A percentile compares a stretch with the other conserved stretches of the same genome.
phyloP scores from a whole-genome alignment of 139 green algal species.

The Chlamydomonas sp. region DNA sequence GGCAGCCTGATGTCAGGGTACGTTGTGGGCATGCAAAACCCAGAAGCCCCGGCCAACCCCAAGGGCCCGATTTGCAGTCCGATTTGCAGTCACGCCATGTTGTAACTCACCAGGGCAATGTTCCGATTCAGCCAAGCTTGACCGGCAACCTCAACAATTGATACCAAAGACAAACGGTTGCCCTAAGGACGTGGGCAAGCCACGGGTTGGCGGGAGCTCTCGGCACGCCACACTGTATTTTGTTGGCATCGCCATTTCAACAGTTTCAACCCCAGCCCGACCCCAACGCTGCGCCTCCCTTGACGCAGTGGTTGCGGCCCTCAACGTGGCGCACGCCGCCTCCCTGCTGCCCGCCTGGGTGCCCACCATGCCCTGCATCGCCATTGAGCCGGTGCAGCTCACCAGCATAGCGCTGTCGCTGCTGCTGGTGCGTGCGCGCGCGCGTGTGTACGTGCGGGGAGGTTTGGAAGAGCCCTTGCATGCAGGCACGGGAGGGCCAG shows the following conservation, averaged over 20 bases:
- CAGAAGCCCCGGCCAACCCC: too few species aligned
- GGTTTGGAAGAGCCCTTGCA: not conserved
- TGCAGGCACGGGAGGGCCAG: not conserved
- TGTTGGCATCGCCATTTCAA: too few species aligned
- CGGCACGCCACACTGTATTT: too few species aligned
- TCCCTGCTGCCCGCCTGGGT: constrained; percentile 28
- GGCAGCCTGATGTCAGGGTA: not conserved
- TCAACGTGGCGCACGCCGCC: constrained; percentile 17
- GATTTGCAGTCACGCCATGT: too few species aligned
- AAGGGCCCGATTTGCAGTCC: too few species aligned
- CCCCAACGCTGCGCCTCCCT: not conserved
- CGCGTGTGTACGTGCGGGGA: not conserved
- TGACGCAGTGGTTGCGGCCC: not conserved
- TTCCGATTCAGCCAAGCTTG: too few species aligned
- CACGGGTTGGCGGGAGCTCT: too few species aligned
- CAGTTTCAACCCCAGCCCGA: not conserved
- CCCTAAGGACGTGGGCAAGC: too few species aligned
- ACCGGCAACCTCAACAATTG: too few species aligned
- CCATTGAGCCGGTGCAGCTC: constrained; percentile 61
- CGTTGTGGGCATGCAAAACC: not conserved
- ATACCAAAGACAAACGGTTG: too few species aligned
- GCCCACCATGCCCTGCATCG: constrained; percentile 34
- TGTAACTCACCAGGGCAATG: too few species aligned
- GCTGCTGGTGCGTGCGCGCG: constrained; percentile 59
- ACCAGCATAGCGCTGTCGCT: constrained; percentile 63